phyloP scores from a whole-genome alignment of 805 yeast species.

The Maudiozyma pseudohumilis region DNA sequence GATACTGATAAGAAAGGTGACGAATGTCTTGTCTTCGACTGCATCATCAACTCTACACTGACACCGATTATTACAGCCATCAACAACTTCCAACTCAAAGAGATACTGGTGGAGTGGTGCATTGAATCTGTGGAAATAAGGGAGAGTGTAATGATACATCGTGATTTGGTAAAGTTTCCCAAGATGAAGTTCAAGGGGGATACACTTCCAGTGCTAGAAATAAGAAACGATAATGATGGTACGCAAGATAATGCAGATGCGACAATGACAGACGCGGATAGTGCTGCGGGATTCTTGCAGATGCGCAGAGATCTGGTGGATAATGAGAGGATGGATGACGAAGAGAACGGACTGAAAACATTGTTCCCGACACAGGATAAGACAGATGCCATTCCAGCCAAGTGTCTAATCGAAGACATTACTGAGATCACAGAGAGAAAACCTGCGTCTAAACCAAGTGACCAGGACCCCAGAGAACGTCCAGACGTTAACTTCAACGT shows the following conservation, averaged over 20 bases:
- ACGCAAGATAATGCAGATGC: conserved; percentile 31
- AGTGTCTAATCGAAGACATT: conserved; percentile 47
- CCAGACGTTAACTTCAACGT: conserved; percentile 21
- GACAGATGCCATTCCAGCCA: conserved; percentile 8
- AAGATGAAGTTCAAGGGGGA: conserved; percentile 64
- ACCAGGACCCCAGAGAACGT: conserved; percentile 4
- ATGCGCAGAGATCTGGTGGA: conserved; percentile 15
- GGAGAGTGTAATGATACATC: conserved; percentile 40
- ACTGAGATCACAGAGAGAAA: conserved; percentile 4
- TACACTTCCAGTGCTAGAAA: conserved; percentile 27
- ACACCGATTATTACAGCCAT: conserved; percentile 38
- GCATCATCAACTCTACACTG: conserved; percentile 48
- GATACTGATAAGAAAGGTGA: conserved; percentile 64
- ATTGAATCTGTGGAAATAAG: conserved; percentile 64
- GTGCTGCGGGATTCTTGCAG: conserved; percentile 8
- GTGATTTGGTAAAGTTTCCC: conserved; percentile 54
- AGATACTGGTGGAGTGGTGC: conserved; percentile 74
- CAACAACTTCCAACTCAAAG: conserved; percentile 46
- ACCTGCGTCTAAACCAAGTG: neutral
- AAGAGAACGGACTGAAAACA: conserved; percentile 17
- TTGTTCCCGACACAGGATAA: conserved; percentile 16
- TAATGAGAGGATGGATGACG: conserved; percentile 30
- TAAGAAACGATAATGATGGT: conserved; percentile 36
- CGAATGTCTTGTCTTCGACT: conserved; percentile 60
- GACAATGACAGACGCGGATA: conserved; percentile 25